Evolutionary conservation across 805 yeast genomes (phyloP).

Genomic region (Pichia kluyveri): DNA sequence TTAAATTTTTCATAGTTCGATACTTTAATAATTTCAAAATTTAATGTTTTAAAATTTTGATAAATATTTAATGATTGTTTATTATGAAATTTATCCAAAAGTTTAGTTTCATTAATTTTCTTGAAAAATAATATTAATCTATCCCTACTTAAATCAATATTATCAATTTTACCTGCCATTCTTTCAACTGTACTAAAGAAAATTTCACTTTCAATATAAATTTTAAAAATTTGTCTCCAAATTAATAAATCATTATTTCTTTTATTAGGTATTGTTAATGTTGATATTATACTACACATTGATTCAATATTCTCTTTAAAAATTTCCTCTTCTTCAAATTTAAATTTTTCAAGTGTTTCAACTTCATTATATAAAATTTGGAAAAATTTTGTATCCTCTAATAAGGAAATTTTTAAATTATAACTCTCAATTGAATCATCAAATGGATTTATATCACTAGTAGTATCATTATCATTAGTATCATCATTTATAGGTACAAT

Average conservation of each 20-base stretch:
- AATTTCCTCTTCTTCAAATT: constrained; percentile 32
- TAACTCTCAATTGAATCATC: constrained; percentile 16
- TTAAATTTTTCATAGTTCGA: constrained; percentile 56
- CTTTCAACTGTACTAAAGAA: constrained; percentile 39
- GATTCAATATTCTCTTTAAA: constrained; percentile 34
- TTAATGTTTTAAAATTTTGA: constrained; percentile 41
- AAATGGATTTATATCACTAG: constrained; percentile 14
- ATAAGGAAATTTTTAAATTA: constrained; percentile 29
- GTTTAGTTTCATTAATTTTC: constrained; percentile 29
- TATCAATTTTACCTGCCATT: constrained; percentile 32
- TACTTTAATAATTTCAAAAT: constrained; percentile 45
- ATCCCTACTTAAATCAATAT: constrained; percentile 33
- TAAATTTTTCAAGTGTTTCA: constrained; percentile 36
- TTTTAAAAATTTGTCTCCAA: constrained; percentile 63
- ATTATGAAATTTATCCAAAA: constrained; percentile 35
- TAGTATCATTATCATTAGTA: neutral
- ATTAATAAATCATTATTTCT: constrained; percentile 47
- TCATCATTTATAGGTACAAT: constrained; percentile 1
- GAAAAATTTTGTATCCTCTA: constrained; percentile 54
- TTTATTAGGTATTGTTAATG: constrained; percentile 31
- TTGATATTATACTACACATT: constrained; percentile 32
- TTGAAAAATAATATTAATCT: constrained; percentile 34
- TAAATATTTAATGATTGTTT: constrained; percentile 38
- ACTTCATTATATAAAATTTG: constrained; percentile 48
- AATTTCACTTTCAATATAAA: constrained; percentile 58